Evolutionary conservation across 2,329 filamentous ascomycete genomes (phyloP).

Genomic region (Allantophomopsis lycopodina): DNA sequence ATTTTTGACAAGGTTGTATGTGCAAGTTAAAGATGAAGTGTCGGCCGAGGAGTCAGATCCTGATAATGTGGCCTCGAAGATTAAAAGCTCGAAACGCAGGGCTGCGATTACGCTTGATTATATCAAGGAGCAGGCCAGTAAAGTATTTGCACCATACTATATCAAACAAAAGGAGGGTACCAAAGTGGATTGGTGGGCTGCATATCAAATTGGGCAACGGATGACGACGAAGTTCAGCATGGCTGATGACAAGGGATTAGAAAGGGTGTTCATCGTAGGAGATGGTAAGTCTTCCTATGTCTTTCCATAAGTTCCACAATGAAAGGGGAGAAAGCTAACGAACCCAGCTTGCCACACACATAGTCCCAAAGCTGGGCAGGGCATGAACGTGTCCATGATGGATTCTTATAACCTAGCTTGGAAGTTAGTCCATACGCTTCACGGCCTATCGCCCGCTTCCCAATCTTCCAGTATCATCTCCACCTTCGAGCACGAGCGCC

Average conservation of each 20-base stretch:
- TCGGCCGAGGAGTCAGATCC: conserved; percentile 21
- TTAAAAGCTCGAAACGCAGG: conserved; percentile 16
- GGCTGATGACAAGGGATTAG: conserved; percentile 5
- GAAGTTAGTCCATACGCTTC: conserved; percentile 35
- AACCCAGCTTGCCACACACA: conserved; percentile 38
- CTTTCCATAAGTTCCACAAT: conserved; percentile 45
- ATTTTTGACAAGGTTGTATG: conserved; percentile 45
- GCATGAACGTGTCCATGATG: conserved; percentile 42
- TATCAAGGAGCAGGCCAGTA: conserved; percentile 50
- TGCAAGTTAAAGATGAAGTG: conserved; percentile 36
- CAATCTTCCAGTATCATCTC: conserved; percentile 30
- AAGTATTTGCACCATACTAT: conserved; percentile 42
- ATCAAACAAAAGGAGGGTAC: conserved; percentile 52
- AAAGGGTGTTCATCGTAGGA: conserved; percentile 38
- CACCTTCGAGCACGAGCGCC: conserved; percentile 50
- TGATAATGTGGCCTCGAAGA: conserved; percentile 19
- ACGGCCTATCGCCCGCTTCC: conserved; percentile 13
- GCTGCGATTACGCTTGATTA: conserved; percentile 40
- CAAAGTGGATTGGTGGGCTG: conserved; percentile 53
- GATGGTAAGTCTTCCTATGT: conserved; percentile 18
- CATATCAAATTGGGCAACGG: conserved; percentile 43
- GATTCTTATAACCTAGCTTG: conserved; percentile 49
- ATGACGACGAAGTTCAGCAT: conserved; percentile 34
- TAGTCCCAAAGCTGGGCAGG: conserved; percentile 49
- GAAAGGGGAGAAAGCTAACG: conserved; percentile 5